Conservation (phyloP, 2,329 filamentous ascomycete species). For the Sodiomyces alkalinus region DNA sequence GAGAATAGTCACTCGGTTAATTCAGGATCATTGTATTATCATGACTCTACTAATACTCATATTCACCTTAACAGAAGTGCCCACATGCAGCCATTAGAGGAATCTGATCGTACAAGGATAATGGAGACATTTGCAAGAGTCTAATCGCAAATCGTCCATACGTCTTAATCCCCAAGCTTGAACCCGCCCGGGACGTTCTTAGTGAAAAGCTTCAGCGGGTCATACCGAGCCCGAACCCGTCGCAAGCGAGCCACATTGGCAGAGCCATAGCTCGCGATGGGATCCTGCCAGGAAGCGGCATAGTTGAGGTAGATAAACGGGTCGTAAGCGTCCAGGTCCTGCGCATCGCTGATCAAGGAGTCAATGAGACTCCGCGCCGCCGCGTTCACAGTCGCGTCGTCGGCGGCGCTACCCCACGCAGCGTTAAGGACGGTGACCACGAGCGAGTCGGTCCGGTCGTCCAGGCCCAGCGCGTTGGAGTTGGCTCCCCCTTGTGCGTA, state of each 20-base stretch:
- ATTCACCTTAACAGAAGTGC: no score
- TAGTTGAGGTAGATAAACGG: slow-evolving; percentile 27
- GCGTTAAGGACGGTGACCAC: not conserved
- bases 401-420: slow-evolving; percentile 9
- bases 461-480: not conserved
- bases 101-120: no score
- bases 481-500: no score
- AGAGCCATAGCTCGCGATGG: slow-evolving; percentile 21
- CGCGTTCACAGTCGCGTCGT: slow-evolving; percentile 9
- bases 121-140: no score
- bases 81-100: no score
- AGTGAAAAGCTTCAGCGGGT: slow-evolving; percentile 13
- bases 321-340: slow-evolving; percentile 5
- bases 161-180: no score
- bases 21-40: no score
- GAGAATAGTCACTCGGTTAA: no score
- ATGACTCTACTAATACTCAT: no score
- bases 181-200: slow-evolving; percentile 23
- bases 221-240: slow-evolving; percentile 10
- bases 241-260: slow-evolving; percentile 21
- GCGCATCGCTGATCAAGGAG: slow-evolving; percentile 1
- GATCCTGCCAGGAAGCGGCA: slow-evolving; percentile 20
- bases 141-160: no score
- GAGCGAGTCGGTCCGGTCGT: not conserved
- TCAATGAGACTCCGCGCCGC: slow-evolving; percentile 1